phyloP scores from a whole-genome alignment of 2,329 filamentous ascomycete species.

The Fusarium udum region DNA sequence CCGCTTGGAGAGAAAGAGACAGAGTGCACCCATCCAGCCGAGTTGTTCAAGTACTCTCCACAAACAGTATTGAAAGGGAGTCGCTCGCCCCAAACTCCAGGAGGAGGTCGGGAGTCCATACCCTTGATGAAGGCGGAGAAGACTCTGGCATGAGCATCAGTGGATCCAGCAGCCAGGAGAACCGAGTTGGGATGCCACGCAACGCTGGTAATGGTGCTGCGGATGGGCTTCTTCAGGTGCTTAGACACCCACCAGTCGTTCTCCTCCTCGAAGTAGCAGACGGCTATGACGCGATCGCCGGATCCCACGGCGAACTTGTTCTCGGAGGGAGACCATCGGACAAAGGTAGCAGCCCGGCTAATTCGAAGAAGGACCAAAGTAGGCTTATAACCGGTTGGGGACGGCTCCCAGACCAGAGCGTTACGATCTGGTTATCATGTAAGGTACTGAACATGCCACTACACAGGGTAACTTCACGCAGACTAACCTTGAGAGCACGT shows the following conservation, averaged over 20 bases:
- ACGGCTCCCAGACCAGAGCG: conserved; percentile 96
- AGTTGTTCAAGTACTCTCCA: conserved; percentile 95
- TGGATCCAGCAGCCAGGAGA: conserved; percentile 92
- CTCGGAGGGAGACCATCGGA: conserved; percentile 96
- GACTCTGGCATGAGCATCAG: conserved; percentile 94
- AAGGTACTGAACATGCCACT: conserved; percentile 1
- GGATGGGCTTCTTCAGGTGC: conserved; percentile 98
- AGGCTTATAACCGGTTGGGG: conserved; percentile 92
- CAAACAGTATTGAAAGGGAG: conserved; percentile 98
- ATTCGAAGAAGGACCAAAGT: conserved; percentile 97
- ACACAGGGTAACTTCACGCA: not conserved
- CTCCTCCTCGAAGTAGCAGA: conserved; percentile 99
- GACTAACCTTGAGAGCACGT: conserved; percentile 90
- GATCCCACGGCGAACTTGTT: conserved; percentile 98
- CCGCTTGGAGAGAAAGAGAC: conserved; percentile 93
- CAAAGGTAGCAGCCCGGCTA: conserved; percentile 94
- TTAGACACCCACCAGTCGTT: conserved; percentile 99
- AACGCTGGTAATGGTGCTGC: conserved; percentile 93
- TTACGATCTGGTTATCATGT: conserved; percentile 77
- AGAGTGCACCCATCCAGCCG: conserved; percentile 95
- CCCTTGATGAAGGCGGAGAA: conserved; percentile 98
- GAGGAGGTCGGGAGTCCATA: conserved; percentile 84
- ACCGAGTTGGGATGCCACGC: conserved; percentile 99
- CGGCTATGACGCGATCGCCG: conserved; percentile 91
- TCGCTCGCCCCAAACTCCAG: conserved; percentile 91